Percentiles rank a stretch among this genome's conserved stretches.
Conservation (phyloP, 495 filamentous ascomycete genomes). For the Glarea lozoyensis region DNA sequence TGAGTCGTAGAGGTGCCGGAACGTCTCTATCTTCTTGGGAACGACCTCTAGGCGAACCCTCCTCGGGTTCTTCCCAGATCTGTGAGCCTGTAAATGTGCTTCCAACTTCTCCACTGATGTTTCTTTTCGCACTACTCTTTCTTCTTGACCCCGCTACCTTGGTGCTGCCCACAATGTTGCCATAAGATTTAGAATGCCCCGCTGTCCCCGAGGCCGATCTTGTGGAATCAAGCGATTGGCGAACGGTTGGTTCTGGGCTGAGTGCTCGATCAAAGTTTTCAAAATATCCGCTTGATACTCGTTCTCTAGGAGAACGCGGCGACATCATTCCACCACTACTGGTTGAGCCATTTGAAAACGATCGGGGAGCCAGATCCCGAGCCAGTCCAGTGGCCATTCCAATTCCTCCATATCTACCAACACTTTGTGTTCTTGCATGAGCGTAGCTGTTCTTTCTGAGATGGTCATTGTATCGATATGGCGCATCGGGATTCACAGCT, state of each 20-base stretch:
- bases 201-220: background rate
- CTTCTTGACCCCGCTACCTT: slow-evolving; percentile 4
- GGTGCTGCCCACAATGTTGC: slow-evolving; percentile 10
- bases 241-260: slow-evolving; percentile 4
- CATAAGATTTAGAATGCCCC: slow-evolving; percentile 15
- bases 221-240: slow-evolving; percentile 10
- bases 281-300: slow-evolving; percentile 18
- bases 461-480: slow-evolving; percentile 47
- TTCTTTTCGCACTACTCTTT: slow-evolving; percentile 35
- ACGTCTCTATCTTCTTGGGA: slow-evolving; percentile 27
- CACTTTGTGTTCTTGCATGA: slow-evolving; percentile 52
- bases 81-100: slow-evolving; percentile 62
- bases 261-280: slow-evolving; percentile 7
- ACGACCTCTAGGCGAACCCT: slow-evolving; percentile 12
- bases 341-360: slow-evolving; percentile 41
- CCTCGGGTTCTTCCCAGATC: slow-evolving; percentile 78
- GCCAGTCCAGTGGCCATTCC: slow-evolving; percentile 41
- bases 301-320: slow-evolving; percentile 11
- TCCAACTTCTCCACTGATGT: slow-evolving; percentile 47
- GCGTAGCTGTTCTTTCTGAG: slow-evolving; percentile 51
- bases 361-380: slow-evolving; percentile 33
- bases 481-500: slow-evolving; percentile 37
- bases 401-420: slow-evolving; percentile 36
- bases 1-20: slow-evolving; percentile 43
- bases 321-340: slow-evolving; percentile 26